Evolutionary conservation across 352 stramenopile genomes (phyloP).

Genomic region (Hyphochytrium catenoides): DNA sequence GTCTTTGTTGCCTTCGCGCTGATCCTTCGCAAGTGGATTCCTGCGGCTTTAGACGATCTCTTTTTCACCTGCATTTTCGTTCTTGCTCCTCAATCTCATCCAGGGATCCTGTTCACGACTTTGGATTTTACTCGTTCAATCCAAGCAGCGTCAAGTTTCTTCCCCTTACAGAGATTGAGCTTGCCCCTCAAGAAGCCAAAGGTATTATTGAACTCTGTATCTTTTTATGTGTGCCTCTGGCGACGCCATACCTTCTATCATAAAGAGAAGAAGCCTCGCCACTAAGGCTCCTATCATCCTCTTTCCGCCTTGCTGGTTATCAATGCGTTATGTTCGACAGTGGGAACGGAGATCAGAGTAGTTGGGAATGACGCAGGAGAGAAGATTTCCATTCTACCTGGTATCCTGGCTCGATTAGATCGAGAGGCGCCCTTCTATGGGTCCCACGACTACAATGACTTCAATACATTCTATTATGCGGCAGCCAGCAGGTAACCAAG

Average conservation of each 20-base stretch:
- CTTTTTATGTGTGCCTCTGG: background rate
- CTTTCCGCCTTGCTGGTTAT: too few species aligned
- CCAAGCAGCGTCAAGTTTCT: constrained; percentile 63
- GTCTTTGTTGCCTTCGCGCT: background rate
- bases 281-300: too few species aligned
- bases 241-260: background rate
- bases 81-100: background rate
- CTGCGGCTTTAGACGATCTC: background rate
- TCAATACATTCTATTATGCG: constrained; percentile 77
- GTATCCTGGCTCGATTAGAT: constrained; percentile 67
- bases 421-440: constrained; percentile 66
- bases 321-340: constrained; percentile 9
- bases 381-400: constrained; percentile 67
- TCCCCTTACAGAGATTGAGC: constrained; percentile 51
- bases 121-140: constrained; percentile 70
- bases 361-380: constrained; percentile 74
- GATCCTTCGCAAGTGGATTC: background rate
- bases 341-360: constrained; percentile 69
- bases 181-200: constrained; percentile 50
- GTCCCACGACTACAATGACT: constrained; percentile 62
- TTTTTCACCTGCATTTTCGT: background rate
- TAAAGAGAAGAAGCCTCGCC: too few species aligned
- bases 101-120: constrained; percentile 73
- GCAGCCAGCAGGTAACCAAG: constrained; percentile 21
- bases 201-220: background rate